Conservation (phyloP, 1,284 basidiomycete species). For the Cystobasidiaceae sp. region DNA sequence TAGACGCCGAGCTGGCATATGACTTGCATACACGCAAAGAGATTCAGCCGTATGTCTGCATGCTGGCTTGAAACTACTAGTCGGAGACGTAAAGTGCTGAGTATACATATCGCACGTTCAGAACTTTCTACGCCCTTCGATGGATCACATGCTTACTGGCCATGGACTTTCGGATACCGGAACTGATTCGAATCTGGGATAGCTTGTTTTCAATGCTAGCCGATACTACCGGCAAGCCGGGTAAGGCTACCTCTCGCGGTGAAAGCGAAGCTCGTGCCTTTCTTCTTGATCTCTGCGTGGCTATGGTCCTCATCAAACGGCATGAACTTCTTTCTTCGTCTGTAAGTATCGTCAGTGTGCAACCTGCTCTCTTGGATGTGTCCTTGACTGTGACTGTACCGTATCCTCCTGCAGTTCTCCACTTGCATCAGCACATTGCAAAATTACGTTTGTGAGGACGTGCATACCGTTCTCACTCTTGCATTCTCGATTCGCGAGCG, state of each 20-base stretch:
- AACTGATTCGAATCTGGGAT: conserved; percentile 25
- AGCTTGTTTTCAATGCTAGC: conserved; percentile 23
- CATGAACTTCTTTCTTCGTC: conserved; percentile 14
- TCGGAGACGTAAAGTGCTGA: neutral
- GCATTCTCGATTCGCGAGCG: conserved; percentile 24
- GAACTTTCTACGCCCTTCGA: conserved; percentile 29
- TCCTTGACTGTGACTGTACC: neutral
- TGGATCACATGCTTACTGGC: conserved; percentile 29
- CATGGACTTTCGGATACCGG: conserved; percentile 25
- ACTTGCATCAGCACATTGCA: conserved; percentile 12
- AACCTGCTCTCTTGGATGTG: neutral
- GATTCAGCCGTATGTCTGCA: conserved; percentile 15
- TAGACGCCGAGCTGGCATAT: conserved; percentile 21
- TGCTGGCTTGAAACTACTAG: neutral
- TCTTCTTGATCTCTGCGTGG: conserved; percentile 20
- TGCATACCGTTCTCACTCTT: conserved; percentile 13
- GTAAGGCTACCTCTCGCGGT: conserved; percentile 4
- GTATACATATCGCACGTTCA: neutral
- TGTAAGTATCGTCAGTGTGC: neutral
- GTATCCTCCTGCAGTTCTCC: conserved; percentile 18
- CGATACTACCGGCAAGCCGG: conserved; percentile 1
- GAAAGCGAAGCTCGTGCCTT: conserved; percentile 19
- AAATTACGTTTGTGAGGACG: conserved; percentile 24
- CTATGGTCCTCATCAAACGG: conserved; percentile 23
- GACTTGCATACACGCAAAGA: conserved; percentile 21